Conservation (phyloP, 345 rosid species). For the Aegle marmelos region DNA sequence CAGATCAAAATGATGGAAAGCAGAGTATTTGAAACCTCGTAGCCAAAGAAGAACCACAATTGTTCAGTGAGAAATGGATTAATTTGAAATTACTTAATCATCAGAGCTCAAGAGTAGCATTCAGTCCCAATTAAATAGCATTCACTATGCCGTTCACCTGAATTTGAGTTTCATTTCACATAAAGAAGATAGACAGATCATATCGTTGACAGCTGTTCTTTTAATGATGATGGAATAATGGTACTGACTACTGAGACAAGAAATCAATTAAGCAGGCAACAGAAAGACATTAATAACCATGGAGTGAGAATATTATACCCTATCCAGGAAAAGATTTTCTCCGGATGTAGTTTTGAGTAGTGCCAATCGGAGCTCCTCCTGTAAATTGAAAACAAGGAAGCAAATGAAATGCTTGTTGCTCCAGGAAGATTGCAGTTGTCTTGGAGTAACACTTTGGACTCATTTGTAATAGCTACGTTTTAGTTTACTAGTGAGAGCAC, state of each 20-base stretch:
- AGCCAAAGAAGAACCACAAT: neutral
- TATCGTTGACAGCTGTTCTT: neutral
- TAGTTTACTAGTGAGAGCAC: no score
- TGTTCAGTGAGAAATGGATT: neutral
- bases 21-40: neutral
- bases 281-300: neutral
- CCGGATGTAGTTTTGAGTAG: constrained; percentile 36
- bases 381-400: constrained; percentile 3
- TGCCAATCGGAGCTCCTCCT: constrained; percentile 70
- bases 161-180: neutral
- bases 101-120: neutral
- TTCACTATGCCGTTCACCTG: no score
- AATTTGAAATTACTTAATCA: neutral
- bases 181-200: neutral
- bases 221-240: no score
- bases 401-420: neutral
- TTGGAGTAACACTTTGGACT: no score
- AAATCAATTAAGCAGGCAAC: neutral
- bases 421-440: neutral
- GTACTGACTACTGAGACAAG: neutral
- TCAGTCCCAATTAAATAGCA: no score
- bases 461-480: no score
- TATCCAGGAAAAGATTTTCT: constrained; percentile 51
- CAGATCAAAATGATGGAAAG: neutral
- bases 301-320: constrained; percentile 29